A percentile compares a stretch with the other conserved stretches of the same genome.
phyloP scores from a whole-genome alignment of 768 basidiomycete species.

The Lactarius deliciosus region DNA sequence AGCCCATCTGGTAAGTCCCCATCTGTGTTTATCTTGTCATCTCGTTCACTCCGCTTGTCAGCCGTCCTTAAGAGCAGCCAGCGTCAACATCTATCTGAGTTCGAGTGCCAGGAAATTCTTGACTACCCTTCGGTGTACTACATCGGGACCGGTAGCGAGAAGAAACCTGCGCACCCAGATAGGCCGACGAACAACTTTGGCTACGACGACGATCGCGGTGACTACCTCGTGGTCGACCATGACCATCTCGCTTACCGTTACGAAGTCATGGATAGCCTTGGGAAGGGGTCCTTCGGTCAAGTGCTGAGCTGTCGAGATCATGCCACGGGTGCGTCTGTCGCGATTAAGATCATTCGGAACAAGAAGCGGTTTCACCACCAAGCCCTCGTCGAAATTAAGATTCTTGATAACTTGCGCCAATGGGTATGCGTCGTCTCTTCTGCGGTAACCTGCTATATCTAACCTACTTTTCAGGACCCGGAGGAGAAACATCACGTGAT shows the following conservation, averaged over 20 bases:
- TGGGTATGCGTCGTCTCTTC: constrained; percentile 64
- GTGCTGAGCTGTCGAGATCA: constrained; percentile 96
- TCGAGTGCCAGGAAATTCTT: constrained; percentile 87
- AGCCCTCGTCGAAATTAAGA: constrained; percentile 98
- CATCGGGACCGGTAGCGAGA: constrained; percentile 74
- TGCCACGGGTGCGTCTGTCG: constrained; percentile 92
- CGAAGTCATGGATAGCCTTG: constrained; percentile 87
- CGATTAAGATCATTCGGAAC: constrained; percentile 98
- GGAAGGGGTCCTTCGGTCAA: constrained; percentile 98
- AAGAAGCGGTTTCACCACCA: constrained; percentile 99
- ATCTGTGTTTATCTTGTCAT: background rate
- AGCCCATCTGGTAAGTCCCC: constrained; percentile 65
- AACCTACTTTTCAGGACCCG: constrained; percentile 59
- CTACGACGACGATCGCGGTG: constrained; percentile 97
- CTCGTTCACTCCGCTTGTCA: constrained; percentile 34
- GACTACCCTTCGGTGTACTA: constrained; percentile 85
- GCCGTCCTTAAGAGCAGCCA: constrained; percentile 66
- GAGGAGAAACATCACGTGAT: constrained; percentile 98
- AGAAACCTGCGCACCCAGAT: constrained; percentile 76
- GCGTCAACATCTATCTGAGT: constrained; percentile 74
- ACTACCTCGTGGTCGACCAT: constrained; percentile 85
- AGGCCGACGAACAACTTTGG: constrained; percentile 83
- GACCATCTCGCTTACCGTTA: constrained; percentile 99
- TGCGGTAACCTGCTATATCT: background rate
- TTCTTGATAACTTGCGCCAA: constrained; percentile 92